Conservation (phyloP, 306 rosid species). For the Luffa aegyptiaca region DNA sequence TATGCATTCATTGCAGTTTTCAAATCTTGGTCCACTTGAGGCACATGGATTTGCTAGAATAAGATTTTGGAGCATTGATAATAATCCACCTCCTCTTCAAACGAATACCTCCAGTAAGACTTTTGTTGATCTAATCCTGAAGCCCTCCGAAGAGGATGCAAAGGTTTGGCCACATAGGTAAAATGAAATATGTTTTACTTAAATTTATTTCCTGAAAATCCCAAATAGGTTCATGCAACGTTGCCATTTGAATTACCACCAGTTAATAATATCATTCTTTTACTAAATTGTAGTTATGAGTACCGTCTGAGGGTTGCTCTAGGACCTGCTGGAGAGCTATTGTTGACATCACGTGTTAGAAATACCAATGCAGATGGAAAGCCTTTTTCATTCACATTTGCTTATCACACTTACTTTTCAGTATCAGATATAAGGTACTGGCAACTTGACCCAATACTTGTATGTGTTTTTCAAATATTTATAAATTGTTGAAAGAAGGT, state of each 20-base stretch:
- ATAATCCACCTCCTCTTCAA: constrained; percentile 62
- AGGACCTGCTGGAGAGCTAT: constrained; percentile 88
- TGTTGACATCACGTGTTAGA: constrained; percentile 82
- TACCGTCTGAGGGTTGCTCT: constrained; percentile 78
- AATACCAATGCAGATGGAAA: constrained; percentile 83
- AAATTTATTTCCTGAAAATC: not conserved
- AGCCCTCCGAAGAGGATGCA: constrained; percentile 68
- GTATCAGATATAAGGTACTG: constrained; percentile 83
- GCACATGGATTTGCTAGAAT: constrained; percentile 85
- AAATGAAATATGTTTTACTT: not conserved
- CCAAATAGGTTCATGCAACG: not conserved
- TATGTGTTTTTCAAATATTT: not conserved
- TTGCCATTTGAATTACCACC: not conserved
- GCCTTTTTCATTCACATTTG: constrained; percentile 87
- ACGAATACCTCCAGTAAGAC: constrained; percentile 43
- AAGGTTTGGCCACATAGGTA: constrained; percentile 86
- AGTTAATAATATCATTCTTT: constrained; percentile 7
- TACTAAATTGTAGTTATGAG: constrained; percentile 49
- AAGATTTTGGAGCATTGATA: constrained; percentile 58
- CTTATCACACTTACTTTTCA: constrained; percentile 85
- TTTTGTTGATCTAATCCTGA: constrained; percentile 79
- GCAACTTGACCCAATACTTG: constrained; percentile 3
- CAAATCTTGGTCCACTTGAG: constrained; percentile 55
- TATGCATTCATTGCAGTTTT: constrained; percentile 52
- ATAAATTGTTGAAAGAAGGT: not conserved